These are phyloP conservation scores for Penicillium waksmanii DNA, from an alignment of 495 filamentous ascomycete genomes.

Conservation along the genomic window DNA sequence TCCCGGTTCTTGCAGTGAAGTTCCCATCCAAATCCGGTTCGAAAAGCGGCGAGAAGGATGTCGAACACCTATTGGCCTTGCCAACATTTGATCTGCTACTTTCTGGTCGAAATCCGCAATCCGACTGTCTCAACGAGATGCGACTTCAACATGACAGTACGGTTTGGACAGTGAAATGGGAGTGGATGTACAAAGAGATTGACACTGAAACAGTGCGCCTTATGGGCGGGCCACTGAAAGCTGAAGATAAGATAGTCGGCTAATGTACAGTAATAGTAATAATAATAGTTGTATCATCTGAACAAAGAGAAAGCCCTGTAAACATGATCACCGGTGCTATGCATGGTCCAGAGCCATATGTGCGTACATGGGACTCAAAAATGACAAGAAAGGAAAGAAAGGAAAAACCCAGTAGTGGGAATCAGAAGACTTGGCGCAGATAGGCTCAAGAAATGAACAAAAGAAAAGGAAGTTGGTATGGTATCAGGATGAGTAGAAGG, in stretches of 20 bases:
- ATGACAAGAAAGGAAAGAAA: conserved; percentile 23
- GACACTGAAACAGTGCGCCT: conserved; percentile 39
- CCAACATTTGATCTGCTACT: conserved; percentile 35
- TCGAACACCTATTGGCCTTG: conserved; percentile 31
- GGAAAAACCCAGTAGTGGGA: conserved; percentile 24
- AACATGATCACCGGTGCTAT: conserved; percentile 34
- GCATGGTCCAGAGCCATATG: conserved; percentile 26
- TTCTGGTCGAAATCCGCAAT: conserved; percentile 6
- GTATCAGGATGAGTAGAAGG: conserved; percentile 23
- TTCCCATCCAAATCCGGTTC: not conserved
- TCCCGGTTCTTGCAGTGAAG: conserved; percentile 38
- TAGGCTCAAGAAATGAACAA: conserved; percentile 14
- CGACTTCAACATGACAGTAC: conserved; percentile 18
- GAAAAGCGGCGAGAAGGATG: conserved; percentile 5
- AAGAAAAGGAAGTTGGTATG: conserved; percentile 18
- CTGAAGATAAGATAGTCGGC: conserved; percentile 14
- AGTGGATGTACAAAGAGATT: conserved; percentile 52
- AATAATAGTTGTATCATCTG: conserved; percentile 24
- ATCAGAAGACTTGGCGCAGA: conserved; percentile 3
- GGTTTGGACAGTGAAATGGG: conserved; percentile 36
- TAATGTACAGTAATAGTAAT: conserved; percentile 36
- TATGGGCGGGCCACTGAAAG: conserved; percentile 36
- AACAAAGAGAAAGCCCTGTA: conserved; percentile 24
- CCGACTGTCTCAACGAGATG: conserved; percentile 8
- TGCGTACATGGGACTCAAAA: conserved; percentile 20